phyloP scores from a whole-genome alignment of 2,329 filamentous ascomycete species.

The Fusarium succisae region DNA sequence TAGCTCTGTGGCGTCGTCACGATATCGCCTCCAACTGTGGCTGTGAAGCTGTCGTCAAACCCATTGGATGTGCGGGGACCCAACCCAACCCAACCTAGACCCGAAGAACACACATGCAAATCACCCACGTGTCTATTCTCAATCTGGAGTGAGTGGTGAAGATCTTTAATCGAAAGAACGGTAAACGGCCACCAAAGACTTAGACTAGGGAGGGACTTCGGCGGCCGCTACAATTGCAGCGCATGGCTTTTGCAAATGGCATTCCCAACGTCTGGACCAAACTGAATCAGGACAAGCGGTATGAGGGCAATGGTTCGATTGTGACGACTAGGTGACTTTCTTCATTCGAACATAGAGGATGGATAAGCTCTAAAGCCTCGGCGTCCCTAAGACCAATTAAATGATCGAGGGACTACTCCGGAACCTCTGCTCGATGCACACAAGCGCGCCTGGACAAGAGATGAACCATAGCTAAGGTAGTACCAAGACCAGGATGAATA shows the following conservation, averaged over 20 bases:
- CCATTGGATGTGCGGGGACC: constrained; percentile 4
- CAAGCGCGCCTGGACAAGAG: background rate
- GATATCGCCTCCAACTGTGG: constrained; percentile 29
- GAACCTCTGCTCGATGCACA: background rate
- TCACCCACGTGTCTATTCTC: constrained; percentile 31
- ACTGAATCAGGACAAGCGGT: constrained; percentile 36
- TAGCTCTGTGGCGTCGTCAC: constrained; percentile 22
- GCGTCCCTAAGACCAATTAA: constrained; percentile 12
- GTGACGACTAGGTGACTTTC: constrained; percentile 25
- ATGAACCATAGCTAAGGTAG: background rate
- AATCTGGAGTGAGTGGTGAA: constrained; percentile 24
- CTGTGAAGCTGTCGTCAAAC: constrained; percentile 16
- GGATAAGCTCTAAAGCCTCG: constrained; percentile 10
- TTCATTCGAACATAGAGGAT: constrained; percentile 9
- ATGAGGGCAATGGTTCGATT: constrained; percentile 39
- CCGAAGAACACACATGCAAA: constrained; percentile 21
- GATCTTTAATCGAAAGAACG: constrained; percentile 26
- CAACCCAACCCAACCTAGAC: background rate
- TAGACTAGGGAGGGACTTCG: constrained; percentile 26
- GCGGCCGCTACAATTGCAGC: constrained; percentile 32
- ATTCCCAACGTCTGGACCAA: constrained; percentile 32
- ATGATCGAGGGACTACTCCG: constrained; percentile 14
- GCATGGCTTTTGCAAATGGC: constrained; percentile 31
- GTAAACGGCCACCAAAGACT: constrained; percentile 18
- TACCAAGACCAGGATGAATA: constrained; percentile 13